Conservation (phyloP, 257 asterid genomes). For the Cruciata laevipes region DNA sequence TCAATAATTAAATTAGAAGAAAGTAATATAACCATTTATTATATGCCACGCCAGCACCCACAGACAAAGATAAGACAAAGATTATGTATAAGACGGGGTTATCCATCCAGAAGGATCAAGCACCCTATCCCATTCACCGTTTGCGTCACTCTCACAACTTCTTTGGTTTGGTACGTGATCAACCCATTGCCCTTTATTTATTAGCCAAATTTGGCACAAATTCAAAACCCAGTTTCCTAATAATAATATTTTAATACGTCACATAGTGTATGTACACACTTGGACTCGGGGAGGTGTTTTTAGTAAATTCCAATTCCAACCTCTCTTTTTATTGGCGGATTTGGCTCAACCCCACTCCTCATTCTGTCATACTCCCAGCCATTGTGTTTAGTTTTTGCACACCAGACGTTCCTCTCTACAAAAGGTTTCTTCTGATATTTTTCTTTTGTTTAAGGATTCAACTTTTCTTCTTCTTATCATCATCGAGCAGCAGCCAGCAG, state of each 20-base stretch:
- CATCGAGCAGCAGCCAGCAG: background rate
- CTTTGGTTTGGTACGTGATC: background rate
- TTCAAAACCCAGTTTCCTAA: too few species aligned
- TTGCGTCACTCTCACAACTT: background rate
- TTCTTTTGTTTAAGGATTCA: background rate
- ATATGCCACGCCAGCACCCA: slow-evolving; percentile 2
- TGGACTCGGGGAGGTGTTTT: background rate
- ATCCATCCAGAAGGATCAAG: slow-evolving; percentile 7
- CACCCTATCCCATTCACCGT: background rate
- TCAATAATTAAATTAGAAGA: too few species aligned
- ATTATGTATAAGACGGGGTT: background rate
- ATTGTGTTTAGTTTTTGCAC: background rate
- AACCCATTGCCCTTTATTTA: too few species aligned
- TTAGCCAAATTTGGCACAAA: too few species aligned
- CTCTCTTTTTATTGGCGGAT: background rate
- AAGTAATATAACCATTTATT: too few species aligned
- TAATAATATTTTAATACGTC: too few species aligned
- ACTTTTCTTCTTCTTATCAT: background rate
- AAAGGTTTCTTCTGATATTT: background rate
- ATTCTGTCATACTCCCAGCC: background rate
- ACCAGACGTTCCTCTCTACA: slow-evolving; percentile 5
- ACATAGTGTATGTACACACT: background rate
- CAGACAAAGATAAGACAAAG: background rate
- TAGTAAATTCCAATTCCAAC: background rate
- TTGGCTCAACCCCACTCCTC: background rate